Base-by-base conservation (phyloP, 257 asterid species). In the Scutellaria minor region DNA sequence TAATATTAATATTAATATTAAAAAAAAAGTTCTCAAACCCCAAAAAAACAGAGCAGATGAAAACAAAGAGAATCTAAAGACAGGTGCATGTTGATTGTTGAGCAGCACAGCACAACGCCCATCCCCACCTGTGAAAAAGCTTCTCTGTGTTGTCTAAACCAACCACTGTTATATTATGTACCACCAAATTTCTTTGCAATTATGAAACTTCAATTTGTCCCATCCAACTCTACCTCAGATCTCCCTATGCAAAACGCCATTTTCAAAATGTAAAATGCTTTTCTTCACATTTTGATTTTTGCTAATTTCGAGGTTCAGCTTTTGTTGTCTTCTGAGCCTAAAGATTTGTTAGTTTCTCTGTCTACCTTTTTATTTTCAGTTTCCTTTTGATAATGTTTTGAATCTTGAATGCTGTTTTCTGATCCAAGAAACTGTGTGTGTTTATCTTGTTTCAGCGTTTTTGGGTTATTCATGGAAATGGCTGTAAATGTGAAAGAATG, bases 151-250 rank as follows among this genome's bases (percentile, higher is more conserved):
- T 57, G 70, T 75, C 78, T 60, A 80, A 75, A 45, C 67, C 50
- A 65, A 64, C 67, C 65, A 37, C 56, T 45, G 14, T 57, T 35
- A 56, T n/a, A 52, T 57, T 35, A 56, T n/a, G 39, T 57, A n/a
- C 81, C 37, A 67, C 76, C 78, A 76, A 22, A 37, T 6, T 50
- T 51, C 62, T 48, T 66, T 35, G n/a, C 54, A 67, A 65, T 64
- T 62, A 74, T 55, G 68, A 52, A 52, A 50, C 13, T 73, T 61
- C 80, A 63, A 44, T 70, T 60, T 70, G 78, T 27, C 73, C 79
- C 78, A 70, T 83, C 83, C 72, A 59, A 53, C 66, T 81, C 84
- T 54, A 53, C 7, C 68, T 57, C 88, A 72, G 83, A 80, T 80
- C 88, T 80, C 83, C 68, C 58, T 66, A 37, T 58, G 10, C 62